phyloP scores from a whole-genome alignment of 352 stramenopile species.

The Nothophytophthora sp. region DNA sequence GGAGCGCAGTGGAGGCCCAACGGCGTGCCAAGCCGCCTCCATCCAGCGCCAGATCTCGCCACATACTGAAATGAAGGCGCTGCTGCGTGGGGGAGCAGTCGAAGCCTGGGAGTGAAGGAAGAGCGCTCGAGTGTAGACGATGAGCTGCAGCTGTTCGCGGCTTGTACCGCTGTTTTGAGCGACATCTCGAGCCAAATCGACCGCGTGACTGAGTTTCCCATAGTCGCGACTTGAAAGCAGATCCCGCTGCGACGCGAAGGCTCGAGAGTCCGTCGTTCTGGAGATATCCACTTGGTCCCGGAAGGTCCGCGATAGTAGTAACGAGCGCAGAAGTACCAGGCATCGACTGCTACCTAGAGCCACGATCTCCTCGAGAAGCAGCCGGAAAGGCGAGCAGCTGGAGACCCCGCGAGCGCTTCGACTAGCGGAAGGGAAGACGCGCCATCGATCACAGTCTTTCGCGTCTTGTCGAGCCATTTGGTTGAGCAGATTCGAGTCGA shows the following conservation, averaged over 20 bases:
- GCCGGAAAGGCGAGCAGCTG: slow-evolving; percentile 31
- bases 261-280: neutral
- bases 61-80: slow-evolving; percentile 16
- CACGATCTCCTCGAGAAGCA: slow-evolving; percentile 33
- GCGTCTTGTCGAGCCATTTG: slow-evolving; percentile 4
- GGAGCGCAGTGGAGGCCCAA: neutral
- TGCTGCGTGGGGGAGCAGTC: neutral
- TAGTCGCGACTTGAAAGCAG: slow-evolving; percentile 28
- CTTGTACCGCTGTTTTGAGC: slow-evolving; percentile 37
- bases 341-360: slow-evolving; percentile 12
- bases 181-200: slow-evolving; percentile 35
- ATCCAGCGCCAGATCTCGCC: slow-evolving; percentile 32
- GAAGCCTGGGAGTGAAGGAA: slow-evolving; percentile 16
- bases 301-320: slow-evolving; percentile 32
- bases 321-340: slow-evolving; percentile 17
- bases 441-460: slow-evolving; percentile 3
- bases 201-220: slow-evolving; percentile 31
- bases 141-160: slow-evolving; percentile 29
- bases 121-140: slow-evolving; percentile 28
- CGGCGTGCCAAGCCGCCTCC: slow-evolving; percentile 11
- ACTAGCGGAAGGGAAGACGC: slow-evolving; percentile 12
- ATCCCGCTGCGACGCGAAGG: slow-evolving; percentile 20
- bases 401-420: neutral
- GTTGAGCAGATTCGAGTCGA: slow-evolving; percentile 38
- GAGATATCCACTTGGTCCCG: slow-evolving; percentile 5